A percentile compares a stretch with the other conserved stretches of the same genome.
These are phyloP conservation scores for Penicillium steckii DNA, from an alignment of 495 filamentous ascomycete species.

Conservation along the genomic window DNA sequence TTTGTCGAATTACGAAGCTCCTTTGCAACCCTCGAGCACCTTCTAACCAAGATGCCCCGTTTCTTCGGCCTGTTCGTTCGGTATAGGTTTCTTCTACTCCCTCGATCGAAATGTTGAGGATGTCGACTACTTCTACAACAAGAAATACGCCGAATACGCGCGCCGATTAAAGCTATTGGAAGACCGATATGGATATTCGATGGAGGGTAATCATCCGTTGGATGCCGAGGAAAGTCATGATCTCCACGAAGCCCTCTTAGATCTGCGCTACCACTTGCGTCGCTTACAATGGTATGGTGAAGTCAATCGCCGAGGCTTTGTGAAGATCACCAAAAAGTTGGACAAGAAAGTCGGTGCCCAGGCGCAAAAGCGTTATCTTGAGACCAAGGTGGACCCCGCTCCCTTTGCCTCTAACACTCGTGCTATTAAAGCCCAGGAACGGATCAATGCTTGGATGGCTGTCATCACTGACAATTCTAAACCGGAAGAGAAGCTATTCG, in stretches of 20 bases:
- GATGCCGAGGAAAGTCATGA: conserved; percentile 83
- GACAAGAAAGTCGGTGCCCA: conserved; percentile 81
- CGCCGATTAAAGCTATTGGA: conserved; percentile 82
- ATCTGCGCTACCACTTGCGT: conserved; percentile 79
- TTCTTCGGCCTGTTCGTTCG: conserved; percentile 7
- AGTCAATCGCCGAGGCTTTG: conserved; percentile 90
- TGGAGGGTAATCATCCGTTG: conserved; percentile 48
- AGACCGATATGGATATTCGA: conserved; percentile 71
- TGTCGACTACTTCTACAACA: conserved; percentile 94
- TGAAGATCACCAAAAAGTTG: conserved; percentile 97
- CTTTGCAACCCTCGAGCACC: conserved; percentile 1
- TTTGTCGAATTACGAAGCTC: neutral
- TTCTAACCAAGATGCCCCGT: conserved; percentile 16
- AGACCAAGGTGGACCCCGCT: conserved; percentile 80
- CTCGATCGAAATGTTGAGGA: conserved; percentile 96
- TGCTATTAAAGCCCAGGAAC: conserved; percentile 64
- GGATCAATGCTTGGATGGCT: conserved; percentile 89
- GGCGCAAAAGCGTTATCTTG: conserved; percentile 78
- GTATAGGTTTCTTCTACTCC: conserved; percentile 84
- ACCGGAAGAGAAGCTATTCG: conserved; percentile 64
- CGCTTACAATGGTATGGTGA: conserved; percentile 98
- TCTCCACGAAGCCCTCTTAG: conserved; percentile 81
- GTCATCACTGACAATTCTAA: conserved; percentile 47
- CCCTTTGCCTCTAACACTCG: conserved; percentile 78
- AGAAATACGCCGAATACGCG: conserved; percentile 79